These are phyloP conservation scores for Begonia loranthoides DNA, from an alignment of 306 rosid genomes.

Conservation along the genomic window DNA sequence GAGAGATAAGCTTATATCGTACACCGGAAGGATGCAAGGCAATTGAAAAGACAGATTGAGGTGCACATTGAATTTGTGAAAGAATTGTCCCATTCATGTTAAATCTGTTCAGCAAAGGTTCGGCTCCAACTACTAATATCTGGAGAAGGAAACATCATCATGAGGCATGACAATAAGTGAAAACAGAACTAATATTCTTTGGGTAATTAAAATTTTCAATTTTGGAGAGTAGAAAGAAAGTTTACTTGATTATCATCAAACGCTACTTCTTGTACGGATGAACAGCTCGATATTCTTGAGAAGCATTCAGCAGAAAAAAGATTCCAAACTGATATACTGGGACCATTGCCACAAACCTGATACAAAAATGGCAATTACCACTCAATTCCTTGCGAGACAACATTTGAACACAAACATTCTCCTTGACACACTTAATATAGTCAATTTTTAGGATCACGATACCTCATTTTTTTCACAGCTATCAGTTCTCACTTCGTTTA, in stretches of 20 bases:
- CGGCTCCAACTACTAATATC: slow-evolving; percentile 82
- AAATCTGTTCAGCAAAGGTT: slow-evolving; percentile 59
- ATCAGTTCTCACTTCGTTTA: too few species aligned
- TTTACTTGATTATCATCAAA: slow-evolving; percentile 80
- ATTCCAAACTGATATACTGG: slow-evolving; percentile 78
- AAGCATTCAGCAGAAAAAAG: slow-evolving; percentile 79
- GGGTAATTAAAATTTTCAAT: too few species aligned
- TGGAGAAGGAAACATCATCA: slow-evolving; percentile 15
- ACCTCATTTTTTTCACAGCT: too few species aligned
- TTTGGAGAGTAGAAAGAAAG: background rate
- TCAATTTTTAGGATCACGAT: too few species aligned
- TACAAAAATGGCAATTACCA: slow-evolving; percentile 12
- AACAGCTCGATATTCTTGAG: slow-evolving; percentile 38
- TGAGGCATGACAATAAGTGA: background rate
- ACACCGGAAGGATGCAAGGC: slow-evolving; percentile 73
- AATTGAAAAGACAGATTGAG: slow-evolving; percentile 67
- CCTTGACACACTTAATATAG: too few species aligned
- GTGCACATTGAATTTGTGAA: slow-evolving; percentile 82
- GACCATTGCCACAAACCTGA: slow-evolving; percentile 77
- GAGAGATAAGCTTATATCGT: slow-evolving; percentile 16
- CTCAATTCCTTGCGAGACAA: background rate
- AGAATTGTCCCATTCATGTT: slow-evolving; percentile 71
- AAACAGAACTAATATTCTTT: too few species aligned
- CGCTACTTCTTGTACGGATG: slow-evolving; percentile 63
- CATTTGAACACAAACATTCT: slow-evolving; percentile 6